These are phyloP conservation scores for Digitaria exilis DNA, from an alignment of 202 grass and related monocot genomes.

Conservation along the genomic window DNA sequence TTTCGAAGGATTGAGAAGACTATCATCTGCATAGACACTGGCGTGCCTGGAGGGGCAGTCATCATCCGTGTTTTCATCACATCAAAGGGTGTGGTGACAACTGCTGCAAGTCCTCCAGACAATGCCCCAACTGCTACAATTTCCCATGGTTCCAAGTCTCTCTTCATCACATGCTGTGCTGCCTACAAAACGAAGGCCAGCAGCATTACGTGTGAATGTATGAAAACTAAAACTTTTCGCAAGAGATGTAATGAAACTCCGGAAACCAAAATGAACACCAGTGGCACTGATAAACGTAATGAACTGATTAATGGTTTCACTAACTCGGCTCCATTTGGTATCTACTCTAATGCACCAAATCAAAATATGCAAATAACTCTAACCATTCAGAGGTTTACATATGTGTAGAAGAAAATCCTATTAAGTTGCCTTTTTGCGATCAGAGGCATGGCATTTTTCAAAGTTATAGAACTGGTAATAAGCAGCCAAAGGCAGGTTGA, in stretches of 20 bases:
- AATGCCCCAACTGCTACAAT: constrained; percentile 78
- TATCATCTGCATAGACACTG: constrained; percentile 86
- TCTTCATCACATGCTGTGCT: constrained; percentile 66
- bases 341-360: not conserved
- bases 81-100: constrained; percentile 94
- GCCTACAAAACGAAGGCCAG: constrained; percentile 50
- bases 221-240: no score
- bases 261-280: not conserved
- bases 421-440: not conserved
- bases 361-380: not conserved
- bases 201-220: not conserved
- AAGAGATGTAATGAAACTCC: not conserved
- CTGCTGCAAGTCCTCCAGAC: constrained; percentile 86
- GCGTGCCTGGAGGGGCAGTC: constrained; percentile 81
- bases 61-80: constrained; percentile 99
- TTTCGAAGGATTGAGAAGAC: constrained; percentile 83
- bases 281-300: not conserved
- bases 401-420: not conserved
- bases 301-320: not conserved
- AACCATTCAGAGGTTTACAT: not conserved
- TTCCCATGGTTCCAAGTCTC: constrained; percentile 93
- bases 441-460: not conserved
- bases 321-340: not conserved
- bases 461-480: not conserved
- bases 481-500: not conserved